A percentile compares a stretch with the other conserved stretches of the same genome.
These are phyloP conservation scores for Eutrema yunnanense DNA, from an alignment of 345 rosid genomes.

Conservation along the genomic window DNA sequence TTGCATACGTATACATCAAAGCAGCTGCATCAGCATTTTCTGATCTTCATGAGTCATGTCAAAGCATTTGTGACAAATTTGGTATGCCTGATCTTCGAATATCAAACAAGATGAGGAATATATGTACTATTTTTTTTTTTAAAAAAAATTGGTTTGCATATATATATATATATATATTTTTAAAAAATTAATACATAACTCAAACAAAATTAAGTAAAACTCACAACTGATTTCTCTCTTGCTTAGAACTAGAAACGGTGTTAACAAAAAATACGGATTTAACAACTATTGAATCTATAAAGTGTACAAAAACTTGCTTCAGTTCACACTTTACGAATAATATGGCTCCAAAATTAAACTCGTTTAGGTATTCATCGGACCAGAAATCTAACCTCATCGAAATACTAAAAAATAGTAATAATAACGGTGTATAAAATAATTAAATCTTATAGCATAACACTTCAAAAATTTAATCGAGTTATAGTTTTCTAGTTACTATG, in stretches of 20 bases:
- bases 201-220: background rate
- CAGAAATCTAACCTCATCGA: background rate
- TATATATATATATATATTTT: no score
- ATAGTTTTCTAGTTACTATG: background rate
- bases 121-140: background rate
- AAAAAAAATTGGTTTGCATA: no score
- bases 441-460: background rate
- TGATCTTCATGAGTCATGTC: slow-evolving; percentile 1
- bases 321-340: background rate
- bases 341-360: background rate
- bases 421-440: no score
- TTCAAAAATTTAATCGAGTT: background rate
- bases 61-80: slow-evolving; percentile 9
- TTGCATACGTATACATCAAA: slow-evolving; percentile 18
- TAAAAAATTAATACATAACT: background rate
- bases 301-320: background rate
- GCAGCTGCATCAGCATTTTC: slow-evolving; percentile 4
- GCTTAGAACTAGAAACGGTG: background rate
- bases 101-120: background rate
- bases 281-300: background rate
- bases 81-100: background rate
- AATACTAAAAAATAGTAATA: no score
- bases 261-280: background rate
- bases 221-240: background rate
- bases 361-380: background rate